phyloP scores from a whole-genome alignment of 2,329 filamentous ascomycete genomes.

The Allantophomopsis lycopodina region DNA sequence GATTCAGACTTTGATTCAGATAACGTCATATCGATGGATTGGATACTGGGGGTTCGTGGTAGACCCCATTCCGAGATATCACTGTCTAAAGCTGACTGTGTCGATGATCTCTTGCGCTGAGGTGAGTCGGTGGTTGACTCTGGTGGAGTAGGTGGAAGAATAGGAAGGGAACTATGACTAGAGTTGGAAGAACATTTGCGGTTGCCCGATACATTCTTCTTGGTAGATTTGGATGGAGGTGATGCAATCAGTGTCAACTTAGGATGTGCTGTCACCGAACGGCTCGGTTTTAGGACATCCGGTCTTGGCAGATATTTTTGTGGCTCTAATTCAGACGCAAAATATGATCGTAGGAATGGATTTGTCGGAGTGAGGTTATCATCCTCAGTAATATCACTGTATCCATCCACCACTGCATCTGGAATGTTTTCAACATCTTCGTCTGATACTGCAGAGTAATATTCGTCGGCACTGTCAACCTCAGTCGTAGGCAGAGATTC shows the following conservation, averaged over 20 bases:
- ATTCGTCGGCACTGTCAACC: not conserved
- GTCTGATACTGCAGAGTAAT: not conserved
- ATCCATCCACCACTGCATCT: conserved; percentile 7
- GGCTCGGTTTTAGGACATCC: conserved; percentile 17
- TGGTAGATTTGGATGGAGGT: conserved; percentile 27
- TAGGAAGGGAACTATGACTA: conserved; percentile 31
- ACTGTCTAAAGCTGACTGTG: too few species aligned
- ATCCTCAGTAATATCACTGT: conserved; percentile 14
- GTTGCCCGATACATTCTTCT: conserved; percentile 30
- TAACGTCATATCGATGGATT: too few species aligned
- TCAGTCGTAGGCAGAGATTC: not conserved
- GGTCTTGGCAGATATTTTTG: conserved; percentile 15
- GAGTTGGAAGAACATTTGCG: conserved; percentile 42
- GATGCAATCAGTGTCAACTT: conserved; percentile 28
- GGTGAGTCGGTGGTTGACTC: conserved; percentile 25
- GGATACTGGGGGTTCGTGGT: too few species aligned
- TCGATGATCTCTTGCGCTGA: too few species aligned
- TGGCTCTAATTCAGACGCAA: conserved; percentile 14
- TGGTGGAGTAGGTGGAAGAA: conserved; percentile 30
- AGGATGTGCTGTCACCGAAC: conserved; percentile 23
- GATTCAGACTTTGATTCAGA: too few species aligned
- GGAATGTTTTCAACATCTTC: not conserved
- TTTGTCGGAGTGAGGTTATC: conserved; percentile 10
- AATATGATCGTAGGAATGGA: conserved; percentile 14
- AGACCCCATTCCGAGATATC: too few species aligned